Percentiles rank a stretch among this genome's conserved stretches.
Conservation (phyloP, 1,284 basidiomycete species). For the Hymenochaete sp. region DNA sequence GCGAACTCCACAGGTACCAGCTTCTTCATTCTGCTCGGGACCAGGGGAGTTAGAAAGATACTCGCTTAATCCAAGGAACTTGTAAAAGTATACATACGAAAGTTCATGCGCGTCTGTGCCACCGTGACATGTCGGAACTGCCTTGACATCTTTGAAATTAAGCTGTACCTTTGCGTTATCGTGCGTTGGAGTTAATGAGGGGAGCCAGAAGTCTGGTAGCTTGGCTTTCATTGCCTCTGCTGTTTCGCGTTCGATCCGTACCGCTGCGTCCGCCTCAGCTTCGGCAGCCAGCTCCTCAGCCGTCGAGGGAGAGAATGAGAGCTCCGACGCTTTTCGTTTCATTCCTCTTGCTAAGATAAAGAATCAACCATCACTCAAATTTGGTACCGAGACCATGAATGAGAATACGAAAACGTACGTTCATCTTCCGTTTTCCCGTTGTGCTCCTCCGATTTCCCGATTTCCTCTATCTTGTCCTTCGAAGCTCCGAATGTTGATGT, state of each 20-base stretch:
- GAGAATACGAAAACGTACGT: conserved; percentile 25
- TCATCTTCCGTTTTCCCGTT: conserved; percentile 19
- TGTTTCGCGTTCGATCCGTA: conserved; percentile 77
- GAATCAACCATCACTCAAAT: neutral
- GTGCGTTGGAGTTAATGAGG: conserved; percentile 78
- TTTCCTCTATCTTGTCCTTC: conserved; percentile 3
- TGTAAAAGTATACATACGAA: conserved; percentile 40
- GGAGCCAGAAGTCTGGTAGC: conserved; percentile 92
- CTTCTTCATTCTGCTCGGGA: conserved; percentile 56
- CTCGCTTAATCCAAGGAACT: neutral
- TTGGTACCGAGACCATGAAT: neutral
- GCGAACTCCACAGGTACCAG: conserved; percentile 72
- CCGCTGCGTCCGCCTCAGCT: conserved; percentile 79
- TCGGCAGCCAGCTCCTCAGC: conserved; percentile 66
- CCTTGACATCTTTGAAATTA: conserved; percentile 68
- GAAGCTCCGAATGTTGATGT: conserved; percentile 31
- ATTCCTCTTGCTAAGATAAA: conserved; percentile 41
- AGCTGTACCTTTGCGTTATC: conserved; percentile 38
- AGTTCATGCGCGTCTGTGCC: conserved; percentile 66
- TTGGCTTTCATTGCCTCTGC: conserved; percentile 77
- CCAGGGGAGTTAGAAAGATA: neutral
- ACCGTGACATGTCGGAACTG: conserved; percentile 80
- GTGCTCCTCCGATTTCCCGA: conserved; percentile 15
- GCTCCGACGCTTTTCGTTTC: conserved; percentile 62
- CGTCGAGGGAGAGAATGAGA: conserved; percentile 51